Evolutionary conservation across 257 asterid genomes (phyloP), one percentile per base, ranked within the genome.

Genomic region (Eucommia ulmoides): DNA sequence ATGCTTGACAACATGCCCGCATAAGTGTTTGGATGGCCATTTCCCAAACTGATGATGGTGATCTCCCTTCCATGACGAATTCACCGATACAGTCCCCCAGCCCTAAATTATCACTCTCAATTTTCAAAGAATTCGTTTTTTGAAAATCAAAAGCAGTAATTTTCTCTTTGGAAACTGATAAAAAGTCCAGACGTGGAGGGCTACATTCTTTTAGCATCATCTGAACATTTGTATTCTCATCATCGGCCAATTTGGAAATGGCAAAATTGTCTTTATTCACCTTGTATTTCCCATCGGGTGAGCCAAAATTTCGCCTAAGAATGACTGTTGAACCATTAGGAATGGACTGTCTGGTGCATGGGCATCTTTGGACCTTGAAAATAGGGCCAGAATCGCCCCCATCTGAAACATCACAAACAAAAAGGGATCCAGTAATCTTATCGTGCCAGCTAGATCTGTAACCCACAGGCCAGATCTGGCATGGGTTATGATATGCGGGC

Each of bases 401-500:
- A 65, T 86, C 93, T 54, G 74, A 67, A 55, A 91, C 74, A 56
- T 75, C 94, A 68, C 93, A 85, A 25, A 68, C 57, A 75, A 86
- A 91, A 58, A 91, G 63, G 42, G 98, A 91, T 59, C 96, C 96
- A 1, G 98, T 80, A 41, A 83, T 62, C 53, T 75, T 83, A 61
- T 91, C 98, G 58, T 91, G 96, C 98, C 98, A 91, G 83, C 83
- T 73, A 58, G 80, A 74, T 71, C 67, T 67, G 70, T 86, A 91
- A 56, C 98, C 98, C 56, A 83, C 76, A 48, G 98, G 98, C 86
- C 94, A 91, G 42, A 91, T 80, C 72, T 78, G 87, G 70, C 63
- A 45, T 22, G 58, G 41, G 42, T 33, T 79, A 63, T 77, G 92
- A 66, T 91, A 91, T 48, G 93, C 48, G 48, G 89, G 81, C 14